phyloP scores from a whole-genome alignment of 2,329 filamentous ascomycete species.

The Penicillium paneum region DNA sequence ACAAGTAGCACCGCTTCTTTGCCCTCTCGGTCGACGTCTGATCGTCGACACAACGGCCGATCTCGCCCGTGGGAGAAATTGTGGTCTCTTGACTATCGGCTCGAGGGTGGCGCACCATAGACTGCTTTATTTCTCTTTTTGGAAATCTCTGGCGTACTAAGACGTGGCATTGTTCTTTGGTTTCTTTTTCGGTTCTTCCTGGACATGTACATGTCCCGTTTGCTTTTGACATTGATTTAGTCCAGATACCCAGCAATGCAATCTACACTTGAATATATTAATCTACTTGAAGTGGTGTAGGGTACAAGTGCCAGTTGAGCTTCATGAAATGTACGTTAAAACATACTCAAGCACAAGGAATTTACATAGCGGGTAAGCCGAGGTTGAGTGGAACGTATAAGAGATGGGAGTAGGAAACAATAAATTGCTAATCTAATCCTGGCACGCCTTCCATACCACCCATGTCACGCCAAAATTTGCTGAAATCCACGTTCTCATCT shows the following conservation, averaged over 20 bases:
- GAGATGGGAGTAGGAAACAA: background rate
- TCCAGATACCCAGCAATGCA: conserved; percentile 23
- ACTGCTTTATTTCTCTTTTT: background rate
- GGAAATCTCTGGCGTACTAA: background rate
- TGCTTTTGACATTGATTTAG: conserved; percentile 6
- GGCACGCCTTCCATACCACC: conserved; percentile 57
- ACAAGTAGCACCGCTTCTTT: conserved; percentile 16
- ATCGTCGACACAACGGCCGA: conserved; percentile 21
- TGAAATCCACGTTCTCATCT: conserved; percentile 74
- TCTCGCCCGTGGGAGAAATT: conserved; percentile 43
- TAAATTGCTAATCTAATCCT: conserved; percentile 3
- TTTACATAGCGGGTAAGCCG: background rate
- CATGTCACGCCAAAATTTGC: conserved; percentile 70
- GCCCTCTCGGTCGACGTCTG: conserved; percentile 27
- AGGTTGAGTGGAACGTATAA: background rate
- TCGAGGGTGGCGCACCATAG: conserved; percentile 28
- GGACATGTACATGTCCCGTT: background rate
- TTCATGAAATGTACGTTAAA: background rate
- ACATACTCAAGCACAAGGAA: background rate
- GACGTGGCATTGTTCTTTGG: background rate
- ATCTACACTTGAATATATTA: background rate
- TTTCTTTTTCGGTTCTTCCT: background rate
- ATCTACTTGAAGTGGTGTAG: background rate
- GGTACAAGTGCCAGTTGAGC: too few species aligned
- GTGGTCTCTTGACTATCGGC: conserved; percentile 44